A percentile compares a stretch with the other conserved stretches of the same genome.
These are phyloP conservation scores for Lentinula sp. DNA, from an alignment of 768 basidiomycete species.

Conservation along the genomic window DNA sequence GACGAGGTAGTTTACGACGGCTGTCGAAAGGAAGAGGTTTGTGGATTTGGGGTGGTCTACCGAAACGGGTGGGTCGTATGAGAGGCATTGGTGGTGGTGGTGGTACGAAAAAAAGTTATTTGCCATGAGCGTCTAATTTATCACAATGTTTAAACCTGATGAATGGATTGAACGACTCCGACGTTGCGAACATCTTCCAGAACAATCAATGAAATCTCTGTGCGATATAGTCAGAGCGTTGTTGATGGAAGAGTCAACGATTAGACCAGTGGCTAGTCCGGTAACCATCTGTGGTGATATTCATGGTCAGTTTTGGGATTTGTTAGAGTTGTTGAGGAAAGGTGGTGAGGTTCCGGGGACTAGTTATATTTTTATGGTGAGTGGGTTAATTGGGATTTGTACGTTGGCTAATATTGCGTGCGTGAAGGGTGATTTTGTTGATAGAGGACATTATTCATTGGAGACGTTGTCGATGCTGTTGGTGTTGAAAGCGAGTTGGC, in stretches of 20 bases:
- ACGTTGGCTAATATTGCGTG: constrained; percentile 5
- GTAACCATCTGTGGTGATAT: constrained; percentile 97
- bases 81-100: not conserved
- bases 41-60: constrained; percentile 41
- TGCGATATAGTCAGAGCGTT: constrained; percentile 87
- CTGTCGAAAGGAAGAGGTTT: constrained; percentile 40
- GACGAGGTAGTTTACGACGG: constrained; percentile 59
- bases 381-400: constrained; percentile 37
- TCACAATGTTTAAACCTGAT: constrained; percentile 42
- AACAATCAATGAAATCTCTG: constrained; percentile 88
- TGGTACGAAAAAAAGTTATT: too few relatives aligned
- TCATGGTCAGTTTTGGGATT: constrained; percentile 97
- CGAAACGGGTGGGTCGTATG: constrained; percentile 30
- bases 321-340: constrained; percentile 82
- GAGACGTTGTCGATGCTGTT: constrained; percentile 91
- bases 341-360: constrained; percentile 83
- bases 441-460: constrained; percentile 91
- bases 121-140: constrained; percentile 6
- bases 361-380: constrained; percentile 95
- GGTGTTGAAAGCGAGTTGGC: constrained; percentile 91
- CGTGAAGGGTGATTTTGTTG: constrained; percentile 90
- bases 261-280: constrained; percentile 91
- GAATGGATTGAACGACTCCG: constrained; percentile 89
- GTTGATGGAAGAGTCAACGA: constrained; percentile 94
- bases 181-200: constrained; percentile 81